phyloP scores from a whole-genome alignment of 2,329 filamentous ascomycete species.

The Cytospora leucostoma region DNA sequence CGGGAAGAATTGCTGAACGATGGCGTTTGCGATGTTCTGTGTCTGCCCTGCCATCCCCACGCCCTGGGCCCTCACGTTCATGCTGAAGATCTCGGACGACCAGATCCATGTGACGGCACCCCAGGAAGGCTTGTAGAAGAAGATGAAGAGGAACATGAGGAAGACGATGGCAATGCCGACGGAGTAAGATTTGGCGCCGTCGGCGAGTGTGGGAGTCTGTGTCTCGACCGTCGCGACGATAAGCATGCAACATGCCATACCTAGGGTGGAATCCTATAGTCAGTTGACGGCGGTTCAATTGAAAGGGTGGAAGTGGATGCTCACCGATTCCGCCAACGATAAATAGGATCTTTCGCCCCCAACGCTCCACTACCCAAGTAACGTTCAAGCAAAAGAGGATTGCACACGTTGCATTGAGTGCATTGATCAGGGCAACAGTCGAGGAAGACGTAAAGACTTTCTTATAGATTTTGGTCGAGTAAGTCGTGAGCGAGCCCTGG shows the following conservation, averaged over 20 bases:
- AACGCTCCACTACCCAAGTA: conserved; percentile 72
- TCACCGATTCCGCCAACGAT: conserved; percentile 57
- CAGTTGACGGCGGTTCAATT: background rate
- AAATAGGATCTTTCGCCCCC: conserved; percentile 68
- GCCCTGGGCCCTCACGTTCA: conserved; percentile 68
- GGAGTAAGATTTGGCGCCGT: conserved; percentile 54
- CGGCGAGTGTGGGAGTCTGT: conserved; percentile 47
- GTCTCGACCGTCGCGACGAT: conserved; percentile 51
- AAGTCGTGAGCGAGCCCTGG: conserved; percentile 73
- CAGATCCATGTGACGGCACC: conserved; percentile 69
- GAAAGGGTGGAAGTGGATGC: background rate
- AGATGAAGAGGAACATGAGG: conserved; percentile 63
- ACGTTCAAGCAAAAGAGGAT: conserved; percentile 74
- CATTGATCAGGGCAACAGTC: conserved; percentile 72
- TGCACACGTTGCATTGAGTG: conserved; percentile 70
- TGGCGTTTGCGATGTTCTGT: conserved; percentile 62
- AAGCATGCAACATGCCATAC: conserved; percentile 72
- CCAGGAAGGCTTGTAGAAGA: conserved; percentile 68
- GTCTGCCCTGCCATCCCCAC: conserved; percentile 63
- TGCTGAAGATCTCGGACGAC: conserved; percentile 66
- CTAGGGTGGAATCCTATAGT: conserved; percentile 41
- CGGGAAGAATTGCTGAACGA: conserved; percentile 67
- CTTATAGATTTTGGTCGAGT: conserved; percentile 74
- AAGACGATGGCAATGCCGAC: conserved; percentile 67
- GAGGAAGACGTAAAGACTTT: conserved; percentile 62